These are phyloP conservation scores for Daldinia concentrica DNA, from an alignment of 495 filamentous ascomycete species.

Conservation along the genomic window DNA sequence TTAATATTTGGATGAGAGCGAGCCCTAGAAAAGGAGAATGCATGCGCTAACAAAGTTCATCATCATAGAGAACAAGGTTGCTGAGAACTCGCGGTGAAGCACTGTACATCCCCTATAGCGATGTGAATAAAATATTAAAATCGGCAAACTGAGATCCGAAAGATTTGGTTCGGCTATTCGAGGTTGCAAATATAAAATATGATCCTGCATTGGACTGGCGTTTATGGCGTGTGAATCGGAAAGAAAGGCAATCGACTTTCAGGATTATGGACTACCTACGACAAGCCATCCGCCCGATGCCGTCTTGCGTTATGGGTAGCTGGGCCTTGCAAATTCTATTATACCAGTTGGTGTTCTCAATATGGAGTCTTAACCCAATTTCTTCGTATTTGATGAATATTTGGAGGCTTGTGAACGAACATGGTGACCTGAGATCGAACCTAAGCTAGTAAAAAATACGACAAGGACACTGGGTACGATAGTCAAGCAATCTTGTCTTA, in stretches of 20 bases:
- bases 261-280: not conserved
- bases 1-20: not conserved
- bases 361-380: not conserved
- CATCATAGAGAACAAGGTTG: conserved; percentile 46
- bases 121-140: not conserved
- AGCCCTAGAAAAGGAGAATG: not conserved
- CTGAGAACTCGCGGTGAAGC: conserved; percentile 36
- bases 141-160: not conserved
- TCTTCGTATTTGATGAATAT: not conserved
- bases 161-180: not conserved
- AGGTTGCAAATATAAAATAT: conserved; percentile 5
- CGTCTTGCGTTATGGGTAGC: not conserved
- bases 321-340: not conserved
- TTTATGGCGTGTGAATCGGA: conserved; percentile 5
- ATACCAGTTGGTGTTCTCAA: not conserved
- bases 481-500: not conserved
- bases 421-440: not conserved
- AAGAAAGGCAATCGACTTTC: not conserved
- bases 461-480: not conserved
- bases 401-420: not conserved
- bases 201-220: not conserved
- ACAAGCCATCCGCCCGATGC: not conserved
- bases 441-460: not conserved
- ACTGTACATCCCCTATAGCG: not conserved
- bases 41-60: conserved; percentile 3